A percentile compares a stretch with the other conserved stretches of the same genome.
Conservation (phyloP, 768 basidiomycete genomes). For the Psilocybe cubensis region DNA sequence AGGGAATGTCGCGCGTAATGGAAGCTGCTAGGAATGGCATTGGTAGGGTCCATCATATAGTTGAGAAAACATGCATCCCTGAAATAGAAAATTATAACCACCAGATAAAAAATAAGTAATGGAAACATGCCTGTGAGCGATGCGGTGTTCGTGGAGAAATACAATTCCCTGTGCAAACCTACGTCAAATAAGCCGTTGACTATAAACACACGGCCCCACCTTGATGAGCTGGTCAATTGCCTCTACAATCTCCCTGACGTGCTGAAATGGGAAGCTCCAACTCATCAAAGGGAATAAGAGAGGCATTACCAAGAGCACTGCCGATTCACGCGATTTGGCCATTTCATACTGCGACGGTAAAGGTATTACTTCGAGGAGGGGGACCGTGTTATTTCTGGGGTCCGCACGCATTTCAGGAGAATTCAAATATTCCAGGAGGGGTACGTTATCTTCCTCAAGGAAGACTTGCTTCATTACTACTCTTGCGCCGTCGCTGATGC, state of each 20-base stretch:
- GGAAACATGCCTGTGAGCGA: slow-evolving; percentile 20
- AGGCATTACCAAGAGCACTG: slow-evolving; percentile 25
- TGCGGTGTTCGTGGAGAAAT: slow-evolving; percentile 17
- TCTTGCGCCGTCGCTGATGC: slow-evolving; percentile 1
- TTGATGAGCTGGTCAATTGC: slow-evolving; percentile 17
- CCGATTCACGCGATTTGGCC: background rate
- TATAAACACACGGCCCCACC: background rate
- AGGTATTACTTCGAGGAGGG: slow-evolving; percentile 24
- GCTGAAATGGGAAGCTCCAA: slow-evolving; percentile 16
- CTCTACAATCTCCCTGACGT: slow-evolving; percentile 24
- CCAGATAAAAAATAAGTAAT: background rate
- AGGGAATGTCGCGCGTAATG: slow-evolving; percentile 4
- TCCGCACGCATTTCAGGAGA: slow-evolving; percentile 10
- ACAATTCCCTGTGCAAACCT: no score
- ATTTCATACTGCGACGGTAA: slow-evolving; percentile 14
- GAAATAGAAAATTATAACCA: background rate
- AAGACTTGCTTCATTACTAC: slow-evolving; percentile 4
- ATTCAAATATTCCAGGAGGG: slow-evolving; percentile 17
- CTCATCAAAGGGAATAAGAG: slow-evolving; percentile 16
- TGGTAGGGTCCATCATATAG: slow-evolving; percentile 22
- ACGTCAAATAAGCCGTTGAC: no score
- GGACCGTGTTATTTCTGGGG: slow-evolving; percentile 25
- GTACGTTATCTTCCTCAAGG: background rate
- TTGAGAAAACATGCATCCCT: slow-evolving; percentile 22
- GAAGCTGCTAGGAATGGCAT: slow-evolving; percentile 18